phyloP scores from a whole-genome alignment of 106 monocot genomes.

The Dendrobium huoshanense region DNA sequence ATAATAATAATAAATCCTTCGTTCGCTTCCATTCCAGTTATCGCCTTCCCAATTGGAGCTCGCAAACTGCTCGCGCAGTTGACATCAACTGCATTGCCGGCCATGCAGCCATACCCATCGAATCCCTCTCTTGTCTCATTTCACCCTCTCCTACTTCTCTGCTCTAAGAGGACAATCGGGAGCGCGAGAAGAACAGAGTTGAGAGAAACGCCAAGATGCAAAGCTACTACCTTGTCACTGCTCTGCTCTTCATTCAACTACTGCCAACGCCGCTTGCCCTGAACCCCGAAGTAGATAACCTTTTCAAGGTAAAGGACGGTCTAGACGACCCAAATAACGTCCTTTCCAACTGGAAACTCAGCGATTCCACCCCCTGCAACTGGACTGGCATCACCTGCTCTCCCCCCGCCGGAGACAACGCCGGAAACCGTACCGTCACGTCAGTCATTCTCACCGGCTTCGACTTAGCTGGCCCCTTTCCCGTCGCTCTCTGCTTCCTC shows the following conservation, averaged over 20 bases:
- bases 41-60: background rate
- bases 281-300: conserved; percentile 37
- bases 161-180: background rate
- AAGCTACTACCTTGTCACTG: background rate
- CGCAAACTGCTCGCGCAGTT: background rate
- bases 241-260: conserved; percentile 3
- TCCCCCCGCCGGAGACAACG: background rate
- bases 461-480: conserved; percentile 35
- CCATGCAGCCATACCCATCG: background rate
- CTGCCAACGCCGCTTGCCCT: conserved; percentile 8
- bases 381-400: conserved; percentile 45
- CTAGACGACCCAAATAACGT: conserved; percentile 20
- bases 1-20: no score
- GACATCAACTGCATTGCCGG: background rate
- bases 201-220: conserved; percentile 1
- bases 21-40: no score
- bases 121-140: background rate
- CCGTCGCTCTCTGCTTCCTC: conserved; percentile 47
- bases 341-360: conserved; percentile 34
- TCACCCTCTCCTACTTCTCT: background rate
- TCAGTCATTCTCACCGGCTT: conserved; percentile 16
- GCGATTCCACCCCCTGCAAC: conserved; percentile 36
- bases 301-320: conserved; percentile 26
- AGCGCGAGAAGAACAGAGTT: background rate
- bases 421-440: conserved; percentile 9